phyloP scores from a whole-genome alignment of 352 stramenopile species.

The Globisporangium rhizosaccharum region DNA sequence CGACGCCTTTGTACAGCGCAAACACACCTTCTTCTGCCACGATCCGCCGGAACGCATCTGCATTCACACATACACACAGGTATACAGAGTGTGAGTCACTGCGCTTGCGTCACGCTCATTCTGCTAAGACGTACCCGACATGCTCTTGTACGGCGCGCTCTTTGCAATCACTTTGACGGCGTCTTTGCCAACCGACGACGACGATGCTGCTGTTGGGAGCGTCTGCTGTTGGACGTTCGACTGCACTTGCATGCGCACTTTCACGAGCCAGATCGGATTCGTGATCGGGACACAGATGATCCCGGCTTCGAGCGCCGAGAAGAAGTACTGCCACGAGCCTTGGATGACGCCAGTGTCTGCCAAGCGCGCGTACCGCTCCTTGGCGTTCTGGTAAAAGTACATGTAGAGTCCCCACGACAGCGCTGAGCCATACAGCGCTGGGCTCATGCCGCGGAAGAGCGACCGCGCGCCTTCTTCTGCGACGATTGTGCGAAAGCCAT shows the following conservation, averaged over 20 bases:
- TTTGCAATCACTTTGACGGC: constrained; percentile 42
- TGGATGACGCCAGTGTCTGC: constrained; percentile 65
- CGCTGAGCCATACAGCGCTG: constrained; percentile 93
- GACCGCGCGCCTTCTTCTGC: constrained; percentile 83
- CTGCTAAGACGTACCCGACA: constrained; percentile 30
- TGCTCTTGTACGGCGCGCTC: constrained; percentile 59
- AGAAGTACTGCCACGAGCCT: constrained; percentile 79
- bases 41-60: constrained; percentile 92
- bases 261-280: constrained; percentile 99
- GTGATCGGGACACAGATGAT: constrained; percentile 94
- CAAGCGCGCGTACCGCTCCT: constrained; percentile 77
- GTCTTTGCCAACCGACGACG: constrained; percentile 35
- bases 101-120: not conserved
- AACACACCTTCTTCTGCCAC: constrained; percentile 91
- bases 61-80: not conserved
- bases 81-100: not conserved
- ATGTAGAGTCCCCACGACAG: constrained; percentile 98
- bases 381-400: constrained; percentile 96
- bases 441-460: constrained; percentile 93
- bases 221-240: constrained; percentile 39
- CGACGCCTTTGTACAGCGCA: constrained; percentile 94
- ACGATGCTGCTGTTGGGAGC: not conserved
- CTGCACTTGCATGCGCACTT: constrained; percentile 95
- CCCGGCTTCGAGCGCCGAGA: constrained; percentile 71
- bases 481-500: constrained; percentile 73